These are phyloP conservation scores for Carnegiea gigantea DNA, from an alignment of 179 eudicot species.

Conservation along the genomic window DNA sequence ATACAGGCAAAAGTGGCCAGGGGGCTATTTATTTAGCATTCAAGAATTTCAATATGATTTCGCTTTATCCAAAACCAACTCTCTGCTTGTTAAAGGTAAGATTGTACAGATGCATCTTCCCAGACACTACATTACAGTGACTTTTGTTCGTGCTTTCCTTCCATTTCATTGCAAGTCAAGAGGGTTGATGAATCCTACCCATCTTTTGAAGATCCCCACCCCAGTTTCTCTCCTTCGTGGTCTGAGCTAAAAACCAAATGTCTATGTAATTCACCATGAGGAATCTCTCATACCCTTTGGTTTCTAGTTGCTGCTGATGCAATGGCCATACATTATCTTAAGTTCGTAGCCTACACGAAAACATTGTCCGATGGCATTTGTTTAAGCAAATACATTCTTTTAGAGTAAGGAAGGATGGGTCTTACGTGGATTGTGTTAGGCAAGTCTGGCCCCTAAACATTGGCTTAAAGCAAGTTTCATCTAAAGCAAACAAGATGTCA, in stretches of 20 bases:
- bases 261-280: neutral
- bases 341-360: neutral
- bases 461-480: conserved; percentile 33
- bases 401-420: conserved; percentile 19
- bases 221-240: neutral
- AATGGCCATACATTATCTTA: neutral
- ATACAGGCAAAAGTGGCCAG: neutral
- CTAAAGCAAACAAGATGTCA: conserved; percentile 17
- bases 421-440: conserved; percentile 24
- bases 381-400: conserved; percentile 22
- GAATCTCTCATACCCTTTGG: neutral
- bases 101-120: neutral
- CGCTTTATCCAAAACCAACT: neutral
- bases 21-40: neutral
- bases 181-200: conserved; percentile 13
- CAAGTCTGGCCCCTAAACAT: conserved; percentile 24
- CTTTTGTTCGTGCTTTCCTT: neutral
- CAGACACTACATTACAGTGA: neutral
- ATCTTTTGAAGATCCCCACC: neutral
- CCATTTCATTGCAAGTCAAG: neutral
- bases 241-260: neutral
- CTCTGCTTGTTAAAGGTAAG: neutral
- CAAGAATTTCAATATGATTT: neutral
- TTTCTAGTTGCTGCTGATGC: conserved; percentile 10
- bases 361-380: conserved; percentile 8